Evolutionary conservation across 2,329 filamentous ascomycete genomes (phyloP), one percentile per base, ranked within the genome.

Genomic region (Cadophora luteo-olivacea): DNA sequence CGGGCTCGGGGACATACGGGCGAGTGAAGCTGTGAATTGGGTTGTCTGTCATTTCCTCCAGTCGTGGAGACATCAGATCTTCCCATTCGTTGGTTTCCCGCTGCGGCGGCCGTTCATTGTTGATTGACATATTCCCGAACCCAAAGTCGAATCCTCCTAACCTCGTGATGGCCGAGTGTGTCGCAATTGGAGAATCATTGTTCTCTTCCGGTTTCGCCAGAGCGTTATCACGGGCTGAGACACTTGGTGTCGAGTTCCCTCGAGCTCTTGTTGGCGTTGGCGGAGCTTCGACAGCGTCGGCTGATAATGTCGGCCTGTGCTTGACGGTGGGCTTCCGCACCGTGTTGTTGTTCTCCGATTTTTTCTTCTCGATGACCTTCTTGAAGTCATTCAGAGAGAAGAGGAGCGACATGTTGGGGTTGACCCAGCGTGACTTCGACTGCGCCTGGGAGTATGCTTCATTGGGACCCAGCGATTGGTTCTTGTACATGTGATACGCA

Each of bases 351-450:
- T 74, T 75, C 79, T 80, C 75, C 4, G 80, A 69, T 72, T 81
- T 85, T 78, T 82, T 87, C 75, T 83, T 85, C 1, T 84, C 80
- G 3, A 90, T 78, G 61, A 89, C 83, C 75, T 90, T 90, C 73
- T 90, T 88, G 77, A 94, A 95, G 76, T 95, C 92, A 78, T 94
- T 92, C 60, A 97, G 82, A 73, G 93, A 94, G 84, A 96, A 96
- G 85, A 97, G 94, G 73, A 97, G 84, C 73, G 92, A 92, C 93
- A 97, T 97, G 79, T 97, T 97, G 0, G 92, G 92, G 68, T 92
- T 94, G 74, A 97, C 95, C 92, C 93, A 97, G 76, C 86, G 89
- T 79, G 92, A 96, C 80, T 91, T 91, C 65, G 87, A 85, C 80
- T 97, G 93, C 2, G 93, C 92, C 2, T 89, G 86, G 77, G 93